Conservation (phyloP, 1,139 yeast genomes). For the Spencermartinsiella ligniputridi region DNA sequence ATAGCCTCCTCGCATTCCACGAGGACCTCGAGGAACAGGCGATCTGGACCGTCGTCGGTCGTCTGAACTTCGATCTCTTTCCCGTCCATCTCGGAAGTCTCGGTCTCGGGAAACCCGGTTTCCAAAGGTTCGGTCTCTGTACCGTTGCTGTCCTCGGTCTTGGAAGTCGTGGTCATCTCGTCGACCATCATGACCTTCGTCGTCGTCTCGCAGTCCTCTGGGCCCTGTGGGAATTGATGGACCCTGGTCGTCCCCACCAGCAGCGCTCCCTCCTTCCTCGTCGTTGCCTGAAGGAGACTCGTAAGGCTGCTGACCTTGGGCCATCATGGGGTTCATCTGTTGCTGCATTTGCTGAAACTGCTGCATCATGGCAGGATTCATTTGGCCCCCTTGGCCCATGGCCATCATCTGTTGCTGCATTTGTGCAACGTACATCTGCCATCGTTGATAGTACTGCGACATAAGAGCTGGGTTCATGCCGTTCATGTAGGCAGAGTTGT, state of each 20-base stretch:
- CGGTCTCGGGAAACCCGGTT: conserved; percentile 14
- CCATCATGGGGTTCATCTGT: conserved; percentile 17
- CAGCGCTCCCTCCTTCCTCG: conserved; percentile 15
- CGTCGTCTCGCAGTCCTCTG: conserved; percentile 5
- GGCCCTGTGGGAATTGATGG: conserved; percentile 6
- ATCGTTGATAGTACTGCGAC: conserved; percentile 82
- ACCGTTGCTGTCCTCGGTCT: conserved; percentile 12
- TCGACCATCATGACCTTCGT: conserved; percentile 8
- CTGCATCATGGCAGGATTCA: conserved; percentile 25
- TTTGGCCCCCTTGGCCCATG: conserved; percentile 29
- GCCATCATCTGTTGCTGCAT: conserved; percentile 36
- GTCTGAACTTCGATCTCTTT: conserved; percentile 17
- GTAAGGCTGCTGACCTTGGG: conserved; percentile 1
- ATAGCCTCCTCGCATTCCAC: conserved; percentile 30
- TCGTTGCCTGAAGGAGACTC: conserved; percentile 11
- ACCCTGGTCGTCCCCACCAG: conserved; percentile 6
- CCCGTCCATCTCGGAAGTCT: conserved; percentile 18
- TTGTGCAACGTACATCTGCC: conserved; percentile 61
- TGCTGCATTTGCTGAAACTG: conserved; percentile 23
- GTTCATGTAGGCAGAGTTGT: conserved; percentile 27
- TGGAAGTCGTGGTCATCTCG: conserved; percentile 2
- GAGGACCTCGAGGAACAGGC: conserved; percentile 28
- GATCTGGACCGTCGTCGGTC: conserved; percentile 29
- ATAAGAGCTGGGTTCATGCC: conserved; percentile 79
- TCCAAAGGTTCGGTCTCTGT: conserved; percentile 14